These are phyloP conservation scores for Colletotrichum musicola DNA, from an alignment of 2,329 filamentous ascomycete genomes.

Conservation along the genomic window DNA sequence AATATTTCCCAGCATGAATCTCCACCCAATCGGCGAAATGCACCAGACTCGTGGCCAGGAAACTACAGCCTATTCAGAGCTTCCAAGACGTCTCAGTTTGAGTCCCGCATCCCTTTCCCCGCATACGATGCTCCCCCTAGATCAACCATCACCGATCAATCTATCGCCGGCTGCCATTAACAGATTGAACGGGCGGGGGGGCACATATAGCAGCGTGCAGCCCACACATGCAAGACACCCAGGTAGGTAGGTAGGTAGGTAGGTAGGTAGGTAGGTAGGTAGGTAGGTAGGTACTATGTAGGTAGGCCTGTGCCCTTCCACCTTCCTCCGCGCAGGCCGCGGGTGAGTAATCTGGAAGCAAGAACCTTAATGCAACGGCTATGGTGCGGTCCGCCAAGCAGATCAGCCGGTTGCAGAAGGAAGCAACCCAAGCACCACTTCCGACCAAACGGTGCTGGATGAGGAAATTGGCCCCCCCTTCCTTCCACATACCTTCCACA, in stretches of 20 bases:
- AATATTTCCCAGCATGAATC: slow-evolving; percentile 18
- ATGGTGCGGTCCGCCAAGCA: slow-evolving; percentile 18
- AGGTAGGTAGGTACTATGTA: too few species aligned
- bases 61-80: not conserved
- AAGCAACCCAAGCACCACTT: not conserved
- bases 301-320: slow-evolving; percentile 7
- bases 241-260: too few species aligned
- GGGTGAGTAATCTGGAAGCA: not conserved
- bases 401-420: slow-evolving; percentile 17
- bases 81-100: slow-evolving; percentile 26
- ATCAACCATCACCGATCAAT: slow-evolving; percentile 7
- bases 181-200: slow-evolving; percentile 9
- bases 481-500: slow-evolving; percentile 4
- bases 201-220: not conserved
- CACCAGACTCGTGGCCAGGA: slow-evolving; percentile 3
- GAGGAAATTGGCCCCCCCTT: not conserved
- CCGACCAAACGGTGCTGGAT: slow-evolving; percentile 21
- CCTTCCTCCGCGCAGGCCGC: not conserved
- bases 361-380: slow-evolving; percentile 32
- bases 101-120: slow-evolving; percentile 18
- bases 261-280: too few species aligned
- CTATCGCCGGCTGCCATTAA: slow-evolving; percentile 3
- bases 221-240: not conserved
- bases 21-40: slow-evolving; percentile 35
- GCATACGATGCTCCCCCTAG: slow-evolving; percentile 6